Conservation (phyloP, 352 stramenopile species). For the Phytophthora aleatoria region DNA sequence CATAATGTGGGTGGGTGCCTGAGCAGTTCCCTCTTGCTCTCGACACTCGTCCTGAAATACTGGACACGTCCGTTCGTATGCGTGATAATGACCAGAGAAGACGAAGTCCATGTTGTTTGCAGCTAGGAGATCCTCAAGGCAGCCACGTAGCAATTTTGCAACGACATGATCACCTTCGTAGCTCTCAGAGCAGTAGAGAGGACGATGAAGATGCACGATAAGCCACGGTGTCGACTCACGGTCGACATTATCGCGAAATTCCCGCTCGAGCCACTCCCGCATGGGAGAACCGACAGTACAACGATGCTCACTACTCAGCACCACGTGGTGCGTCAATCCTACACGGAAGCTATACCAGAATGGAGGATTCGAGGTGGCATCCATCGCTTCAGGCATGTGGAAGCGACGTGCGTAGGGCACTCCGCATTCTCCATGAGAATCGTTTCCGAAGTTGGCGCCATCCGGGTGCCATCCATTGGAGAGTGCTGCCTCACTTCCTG, state of each 20-base stretch:
- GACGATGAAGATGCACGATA: conserved; percentile 59
- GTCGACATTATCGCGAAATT: conserved; percentile 47
- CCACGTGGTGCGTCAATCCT: conserved; percentile 48
- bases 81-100: conserved; percentile 61
- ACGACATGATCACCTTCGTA: conserved; percentile 36
- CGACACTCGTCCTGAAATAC: conserved; percentile 43
- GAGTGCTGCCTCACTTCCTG: conserved; percentile 24
- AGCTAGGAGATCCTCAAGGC: conserved; percentile 41
- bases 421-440: conserved; percentile 85
- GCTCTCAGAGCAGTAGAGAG: conserved; percentile 48
- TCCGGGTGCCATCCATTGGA: conserved; percentile 25
- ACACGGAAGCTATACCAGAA: conserved; percentile 63
- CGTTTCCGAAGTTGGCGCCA: conserved; percentile 34
- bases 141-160: conserved; percentile 36
- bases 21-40: conserved; percentile 18
- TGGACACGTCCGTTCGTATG: conserved; percentile 62
- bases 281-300: conserved; percentile 45
- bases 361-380: conserved; percentile 35
- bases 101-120: conserved; percentile 53
- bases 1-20: conserved; percentile 53
- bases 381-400: conserved; percentile 52
- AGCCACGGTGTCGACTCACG: conserved; percentile 55
- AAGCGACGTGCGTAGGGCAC: conserved; percentile 73
- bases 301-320: conserved; percentile 58
- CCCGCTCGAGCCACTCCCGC: conserved; percentile 47